Evolutionary conservation across 768 basidiomycete species (phyloP).

Genomic region (Hydnomerulius pinastri): DNA sequence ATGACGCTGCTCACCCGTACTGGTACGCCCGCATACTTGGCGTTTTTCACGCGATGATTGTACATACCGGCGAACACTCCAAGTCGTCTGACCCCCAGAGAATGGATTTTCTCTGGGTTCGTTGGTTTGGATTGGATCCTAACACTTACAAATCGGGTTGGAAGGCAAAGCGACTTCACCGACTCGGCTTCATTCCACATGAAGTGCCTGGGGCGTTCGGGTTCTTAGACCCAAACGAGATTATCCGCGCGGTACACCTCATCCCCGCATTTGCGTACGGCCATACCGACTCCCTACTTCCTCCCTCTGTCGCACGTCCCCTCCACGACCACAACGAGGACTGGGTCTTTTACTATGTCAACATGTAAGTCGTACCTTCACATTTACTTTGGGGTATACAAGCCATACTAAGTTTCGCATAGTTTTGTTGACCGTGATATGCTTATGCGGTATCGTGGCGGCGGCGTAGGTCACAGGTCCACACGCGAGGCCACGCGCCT

Average conservation of each 20-base stretch:
- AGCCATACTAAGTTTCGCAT: neutral
- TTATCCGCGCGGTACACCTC: conserved; percentile 44
- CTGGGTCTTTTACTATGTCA: conserved; percentile 36
- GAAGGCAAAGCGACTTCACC: conserved; percentile 31
- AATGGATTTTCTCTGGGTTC: conserved; percentile 45
- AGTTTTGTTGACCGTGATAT: conserved; percentile 46
- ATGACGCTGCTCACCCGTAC: conserved; percentile 33
- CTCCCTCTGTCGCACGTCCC: conserved; percentile 5
- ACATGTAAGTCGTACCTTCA: conserved; percentile 28
- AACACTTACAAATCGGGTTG: conserved; percentile 24
- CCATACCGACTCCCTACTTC: conserved; percentile 10
- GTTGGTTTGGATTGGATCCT: conserved; percentile 37
- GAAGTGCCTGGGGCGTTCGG: conserved; percentile 39
- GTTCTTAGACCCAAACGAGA: conserved; percentile 43
- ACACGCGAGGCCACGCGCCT: neutral
- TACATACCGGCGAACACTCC: conserved; percentile 21
- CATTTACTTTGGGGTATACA: neutral
- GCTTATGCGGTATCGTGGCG: conserved; percentile 35
- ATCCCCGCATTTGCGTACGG: conserved; percentile 41
- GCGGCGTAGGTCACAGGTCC: conserved; percentile 31
- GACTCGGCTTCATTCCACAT: conserved; percentile 39
- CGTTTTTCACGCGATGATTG: conserved; percentile 3
- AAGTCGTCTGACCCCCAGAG: conserved; percentile 4
- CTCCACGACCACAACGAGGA: conserved; percentile 25
- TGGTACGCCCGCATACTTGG: conserved; percentile 32